Evolutionary conservation across 1,284 basidiomycete genomes (phyloP).

Genomic region (Malassezia nana): DNA sequence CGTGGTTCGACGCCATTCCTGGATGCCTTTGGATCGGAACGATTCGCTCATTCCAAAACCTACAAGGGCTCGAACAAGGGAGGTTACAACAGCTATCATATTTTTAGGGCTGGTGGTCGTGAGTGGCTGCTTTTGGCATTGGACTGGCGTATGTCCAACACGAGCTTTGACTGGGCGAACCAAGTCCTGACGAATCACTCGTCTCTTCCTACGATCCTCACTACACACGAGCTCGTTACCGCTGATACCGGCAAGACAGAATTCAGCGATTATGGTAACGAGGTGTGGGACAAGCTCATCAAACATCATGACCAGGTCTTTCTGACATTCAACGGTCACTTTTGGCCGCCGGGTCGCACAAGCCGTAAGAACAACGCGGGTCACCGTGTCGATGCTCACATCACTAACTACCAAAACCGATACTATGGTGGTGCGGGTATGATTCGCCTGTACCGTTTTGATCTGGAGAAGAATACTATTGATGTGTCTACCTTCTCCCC

Average conservation of each 20-base stretch:
- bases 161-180: conserved; percentile 4
- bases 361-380: conserved; percentile 1
- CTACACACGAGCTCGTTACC: conserved; percentile 3
- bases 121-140: conserved; percentile 3
- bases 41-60: not conserved
- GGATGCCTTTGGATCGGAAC: not conserved
- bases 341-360: conserved; percentile 7
- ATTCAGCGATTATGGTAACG: conserved; percentile 1
- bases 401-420: conserved; percentile 7
- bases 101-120: conserved; percentile 2
- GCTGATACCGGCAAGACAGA: conserved; percentile 1
- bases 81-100: conserved; percentile 7
- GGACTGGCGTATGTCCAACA: conserved; percentile 7
- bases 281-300: conserved; percentile 1
- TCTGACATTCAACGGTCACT: conserved; percentile 6
- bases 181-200: not conserved
- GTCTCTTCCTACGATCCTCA: not conserved
- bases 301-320: not conserved
- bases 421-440: conserved; percentile 10
- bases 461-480: conserved; percentile 3
- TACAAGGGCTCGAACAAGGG: not conserved
- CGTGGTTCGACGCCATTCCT: conserved; percentile 5
- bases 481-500: conserved; percentile 1
- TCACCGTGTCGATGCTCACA: conserved; percentile 1
- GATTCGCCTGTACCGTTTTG: conserved; percentile 5